These are phyloP conservation scores for Berkeleyomyces rouxiae DNA, from an alignment of 2,329 filamentous ascomycete genomes.

Conservation along the genomic window DNA sequence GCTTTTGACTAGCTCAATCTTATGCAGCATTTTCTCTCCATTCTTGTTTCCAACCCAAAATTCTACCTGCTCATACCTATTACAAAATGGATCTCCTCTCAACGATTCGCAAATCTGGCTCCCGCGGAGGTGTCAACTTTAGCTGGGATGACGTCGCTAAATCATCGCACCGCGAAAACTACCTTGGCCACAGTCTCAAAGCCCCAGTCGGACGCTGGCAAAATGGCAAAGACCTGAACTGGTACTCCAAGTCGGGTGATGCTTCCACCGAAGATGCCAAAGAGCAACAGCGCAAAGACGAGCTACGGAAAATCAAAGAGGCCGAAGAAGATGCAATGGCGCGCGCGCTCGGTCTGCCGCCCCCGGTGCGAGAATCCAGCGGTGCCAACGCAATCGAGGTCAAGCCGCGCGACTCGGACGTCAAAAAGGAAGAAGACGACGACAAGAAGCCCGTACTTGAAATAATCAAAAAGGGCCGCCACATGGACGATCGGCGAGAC, in stretches of 20 bases:
- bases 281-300: constrained; percentile 53
- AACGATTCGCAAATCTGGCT: constrained; percentile 77
- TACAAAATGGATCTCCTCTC: constrained; percentile 78
- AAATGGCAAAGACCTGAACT: constrained; percentile 50
- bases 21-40: background rate
- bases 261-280: constrained; percentile 25
- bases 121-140: constrained; percentile 87
- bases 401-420: background rate
- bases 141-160: constrained; percentile 88
- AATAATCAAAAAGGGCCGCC: background rate
- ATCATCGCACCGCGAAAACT: constrained; percentile 75
- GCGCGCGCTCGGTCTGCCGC: constrained; percentile 62
- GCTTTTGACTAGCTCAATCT: background rate
- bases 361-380: constrained; percentile 41
- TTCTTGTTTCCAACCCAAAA: background rate
- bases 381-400: constrained; percentile 55
- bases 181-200: constrained; percentile 79
- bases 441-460: background rate
- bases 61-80: background rate
- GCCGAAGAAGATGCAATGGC: constrained; percentile 86
- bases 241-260: constrained; percentile 45
- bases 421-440: background rate
- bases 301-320: constrained; percentile 70
- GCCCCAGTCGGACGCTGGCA: constrained; percentile 89
- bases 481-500: background rate